Conservation (phyloP, 2,329 filamentous ascomycete species). For the Colletotrichum sp. region DNA sequence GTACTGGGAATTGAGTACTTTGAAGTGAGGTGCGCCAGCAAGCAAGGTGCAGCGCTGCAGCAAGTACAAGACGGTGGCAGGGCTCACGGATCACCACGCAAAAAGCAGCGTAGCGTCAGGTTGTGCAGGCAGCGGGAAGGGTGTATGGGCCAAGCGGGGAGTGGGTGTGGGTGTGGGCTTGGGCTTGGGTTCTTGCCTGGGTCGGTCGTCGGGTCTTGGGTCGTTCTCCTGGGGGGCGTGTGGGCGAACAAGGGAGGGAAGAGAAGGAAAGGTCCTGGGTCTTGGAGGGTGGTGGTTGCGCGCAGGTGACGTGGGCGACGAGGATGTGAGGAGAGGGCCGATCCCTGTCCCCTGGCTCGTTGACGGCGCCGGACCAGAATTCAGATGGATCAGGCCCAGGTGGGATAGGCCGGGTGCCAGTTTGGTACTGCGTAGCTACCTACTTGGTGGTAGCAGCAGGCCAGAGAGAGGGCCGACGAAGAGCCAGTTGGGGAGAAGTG, state of each 20-base stretch:
- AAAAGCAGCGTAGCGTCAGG: conserved; percentile 1
- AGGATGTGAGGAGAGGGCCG: not conserved
- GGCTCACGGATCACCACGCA: conserved; percentile 16
- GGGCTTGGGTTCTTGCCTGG: not conserved
- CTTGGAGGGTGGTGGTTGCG: not conserved
- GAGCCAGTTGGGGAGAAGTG: not conserved
- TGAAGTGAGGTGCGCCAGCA: not conserved
- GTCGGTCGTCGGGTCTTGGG: not conserved
- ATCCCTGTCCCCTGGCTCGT: conserved; percentile 2
- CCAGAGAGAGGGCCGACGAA: not conserved
- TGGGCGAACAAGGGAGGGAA: conserved; percentile 2
- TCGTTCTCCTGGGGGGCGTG: not conserved
- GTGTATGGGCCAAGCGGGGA: not conserved
- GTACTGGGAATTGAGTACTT: not conserved
- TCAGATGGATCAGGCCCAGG: not conserved
- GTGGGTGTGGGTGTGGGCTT: not conserved
- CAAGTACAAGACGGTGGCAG: not conserved
- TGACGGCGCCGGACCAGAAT: conserved; percentile 3
- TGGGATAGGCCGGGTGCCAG: not conserved
- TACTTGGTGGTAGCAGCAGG: not conserved
- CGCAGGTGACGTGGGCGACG: conserved; percentile 21
- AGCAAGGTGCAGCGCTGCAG: not conserved
- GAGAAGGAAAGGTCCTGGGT: conserved; percentile 1
- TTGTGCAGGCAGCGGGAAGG: conserved; percentile 1
- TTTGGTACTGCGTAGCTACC: not conserved